Conservation (phyloP, 2,329 filamentous ascomycete genomes). For the Pseudogymnoascus sp. region DNA sequence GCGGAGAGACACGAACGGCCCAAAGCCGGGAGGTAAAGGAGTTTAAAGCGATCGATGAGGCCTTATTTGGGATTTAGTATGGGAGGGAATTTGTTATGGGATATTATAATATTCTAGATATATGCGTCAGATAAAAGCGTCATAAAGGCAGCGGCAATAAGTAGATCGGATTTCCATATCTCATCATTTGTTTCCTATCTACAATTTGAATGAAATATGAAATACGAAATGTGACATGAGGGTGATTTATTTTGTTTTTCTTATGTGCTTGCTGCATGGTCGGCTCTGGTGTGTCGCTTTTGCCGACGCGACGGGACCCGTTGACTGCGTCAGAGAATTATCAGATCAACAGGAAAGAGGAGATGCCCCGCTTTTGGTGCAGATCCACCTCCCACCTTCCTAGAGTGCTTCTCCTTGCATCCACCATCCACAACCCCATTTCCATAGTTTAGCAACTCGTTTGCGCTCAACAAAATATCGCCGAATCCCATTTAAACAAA, state of each 20-base stretch:
- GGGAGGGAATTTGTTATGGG: not conserved
- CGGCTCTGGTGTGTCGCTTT: not conserved
- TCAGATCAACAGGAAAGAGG: not conserved
- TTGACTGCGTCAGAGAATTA: not conserved
- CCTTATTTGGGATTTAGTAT: not conserved
- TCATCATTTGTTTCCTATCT: not conserved
- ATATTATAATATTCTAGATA: not conserved
- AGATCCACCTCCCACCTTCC: slow-evolving; percentile 7
- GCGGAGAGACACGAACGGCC: not conserved
- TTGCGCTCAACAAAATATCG: not conserved
- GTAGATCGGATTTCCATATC: not conserved
- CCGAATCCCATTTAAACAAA: not conserved
- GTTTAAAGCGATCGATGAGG: not conserved
- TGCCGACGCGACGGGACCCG: not conserved
- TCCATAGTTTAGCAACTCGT: not conserved
- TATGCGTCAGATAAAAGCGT: not conserved
- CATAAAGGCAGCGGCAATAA: not conserved
- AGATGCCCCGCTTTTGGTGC: not conserved
- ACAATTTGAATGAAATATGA: not conserved
- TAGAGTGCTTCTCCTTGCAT: not conserved
- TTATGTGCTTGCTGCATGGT: not conserved
- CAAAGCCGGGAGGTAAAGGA: not conserved
- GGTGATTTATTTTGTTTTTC: not conserved
- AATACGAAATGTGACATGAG: not conserved
- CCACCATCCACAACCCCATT: not conserved